Evolutionary conservation across 805 yeast species (phyloP), one percentile per base, ranked within the genome.

Genomic region (Starmerella bacillaris): DNA sequence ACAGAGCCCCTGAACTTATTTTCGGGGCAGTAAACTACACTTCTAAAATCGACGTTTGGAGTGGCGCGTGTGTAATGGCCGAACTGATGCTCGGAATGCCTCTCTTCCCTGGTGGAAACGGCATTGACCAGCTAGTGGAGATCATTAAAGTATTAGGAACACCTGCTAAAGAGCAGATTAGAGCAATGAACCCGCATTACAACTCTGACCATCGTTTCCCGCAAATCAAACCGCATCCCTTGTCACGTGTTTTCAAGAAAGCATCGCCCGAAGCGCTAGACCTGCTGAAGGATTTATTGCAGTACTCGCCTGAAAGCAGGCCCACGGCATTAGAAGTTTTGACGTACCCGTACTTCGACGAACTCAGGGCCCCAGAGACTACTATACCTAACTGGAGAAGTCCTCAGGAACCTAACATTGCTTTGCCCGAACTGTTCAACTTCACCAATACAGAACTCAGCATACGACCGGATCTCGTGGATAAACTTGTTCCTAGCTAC

Each of bases 51-150:
- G 98, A 89, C 55, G 72, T 89, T 32, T 89, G 98, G 98, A 79
- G 94, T 11, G 82, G 92, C 11, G 94, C 94, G 16, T 89, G 98
- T 62, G 98, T 89, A 17, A 83, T 89, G 80, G 96, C 96, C 4
- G 98, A 89, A 59, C 63, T 89, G 50, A 71, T 84, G 43, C 66
- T 89, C 38, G 96, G 98, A 14, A 95, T 83, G 55, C 98, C 98
- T 11, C 63, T 89, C 45, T 89, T 89, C 60, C 98, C 98, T 9
- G 98, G 98, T 30, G 96, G 89, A 55, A 74, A 84, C 40, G 96
- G 98, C 26, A 86, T 89, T 39, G 98, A 89, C 56, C 98, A 89
- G 58, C 68, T 86, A 49, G 96, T 86, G 15, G 98, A 86, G 57
- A 86, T 86, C 48, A 86, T 86, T 55, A 89, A 89, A 59, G 79